Evolutionary conservation across 306 rosid species (phyloP).

Genomic region (Cucurbita maxima): DNA sequence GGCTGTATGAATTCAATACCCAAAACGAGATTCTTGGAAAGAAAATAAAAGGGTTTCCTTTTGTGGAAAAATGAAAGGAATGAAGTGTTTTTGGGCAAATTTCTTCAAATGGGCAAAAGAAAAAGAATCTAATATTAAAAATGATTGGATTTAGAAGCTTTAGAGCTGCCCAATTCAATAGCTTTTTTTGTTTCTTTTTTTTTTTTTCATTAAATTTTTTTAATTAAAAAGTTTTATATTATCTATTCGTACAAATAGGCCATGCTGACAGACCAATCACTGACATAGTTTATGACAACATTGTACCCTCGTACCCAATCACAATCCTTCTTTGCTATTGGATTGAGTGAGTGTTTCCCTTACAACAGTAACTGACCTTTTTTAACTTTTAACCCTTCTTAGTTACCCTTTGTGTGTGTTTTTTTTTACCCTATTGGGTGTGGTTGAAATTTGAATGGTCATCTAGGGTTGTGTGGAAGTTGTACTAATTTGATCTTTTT

Average conservation of each 20-base stretch:
- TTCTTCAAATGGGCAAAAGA: not conserved
- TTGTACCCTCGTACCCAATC: conserved; percentile 8
- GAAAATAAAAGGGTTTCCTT: not conserved
- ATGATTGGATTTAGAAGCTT: not conserved
- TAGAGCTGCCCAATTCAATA: too few relatives aligned
- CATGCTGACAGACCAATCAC: not conserved
- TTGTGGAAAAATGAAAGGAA: not conserved
- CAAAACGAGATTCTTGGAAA: not conserved
- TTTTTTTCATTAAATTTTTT: too few relatives aligned
- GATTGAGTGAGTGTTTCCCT: not conserved
- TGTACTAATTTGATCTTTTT: too few relatives aligned
- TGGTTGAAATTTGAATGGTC: too few relatives aligned
- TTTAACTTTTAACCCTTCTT: not conserved
- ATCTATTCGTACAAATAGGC: not conserved
- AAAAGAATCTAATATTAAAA: not conserved
- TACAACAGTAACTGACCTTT: not conserved
- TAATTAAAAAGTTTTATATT: not conserved
- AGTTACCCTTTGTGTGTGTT: too few relatives aligned
- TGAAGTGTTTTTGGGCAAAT: not conserved
- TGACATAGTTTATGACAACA: not conserved
- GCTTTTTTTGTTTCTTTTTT: too few relatives aligned
- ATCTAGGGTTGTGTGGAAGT: too few relatives aligned
- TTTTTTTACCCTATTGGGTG: too few relatives aligned
- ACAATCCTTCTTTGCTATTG: not conserved
- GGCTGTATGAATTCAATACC: not conserved